A percentile compares a stretch with the other conserved stretches of the same genome.
Evolutionary conservation across 306 rosid genomes (phyloP).

Genomic region (Malus sylvestris): DNA sequence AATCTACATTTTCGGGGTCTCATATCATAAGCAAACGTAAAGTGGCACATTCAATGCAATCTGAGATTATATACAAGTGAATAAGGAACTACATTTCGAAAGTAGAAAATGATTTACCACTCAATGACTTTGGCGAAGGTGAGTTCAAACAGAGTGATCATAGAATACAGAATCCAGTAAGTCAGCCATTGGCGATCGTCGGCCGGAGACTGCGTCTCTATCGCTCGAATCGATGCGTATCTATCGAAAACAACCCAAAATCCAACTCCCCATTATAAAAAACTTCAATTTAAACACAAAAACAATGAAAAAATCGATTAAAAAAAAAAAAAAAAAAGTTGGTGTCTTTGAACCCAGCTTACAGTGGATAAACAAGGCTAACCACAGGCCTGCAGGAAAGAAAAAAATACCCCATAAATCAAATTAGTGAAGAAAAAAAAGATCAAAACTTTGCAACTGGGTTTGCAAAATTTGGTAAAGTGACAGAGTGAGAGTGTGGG

Average conservation of each 20-base stretch:
- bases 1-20: background rate
- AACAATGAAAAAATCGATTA: background rate
- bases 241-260: constrained; percentile 31
- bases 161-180: constrained; percentile 89
- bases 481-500: background rate
- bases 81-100: background rate
- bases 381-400: constrained; percentile 75
- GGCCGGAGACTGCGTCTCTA: constrained; percentile 69
- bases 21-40: background rate
- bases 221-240: constrained; percentile 87
- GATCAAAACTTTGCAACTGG: background rate
- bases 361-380: constrained; percentile 96
- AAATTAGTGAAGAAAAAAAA: background rate
- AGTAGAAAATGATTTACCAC: constrained; percentile 41
- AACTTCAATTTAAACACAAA: background rate
- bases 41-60: background rate
- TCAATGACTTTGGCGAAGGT: constrained; percentile 78
- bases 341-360: constrained; percentile 23
- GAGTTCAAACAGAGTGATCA: constrained; percentile 90
- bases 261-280: background rate
- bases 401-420: constrained; percentile 2
- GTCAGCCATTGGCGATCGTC: constrained; percentile 99
- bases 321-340: background rate
- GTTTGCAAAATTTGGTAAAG: background rate
- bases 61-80: background rate